Evolutionary conservation across 2,329 filamentous ascomycete species (phyloP).

Genomic region (Metarhizium album): DNA sequence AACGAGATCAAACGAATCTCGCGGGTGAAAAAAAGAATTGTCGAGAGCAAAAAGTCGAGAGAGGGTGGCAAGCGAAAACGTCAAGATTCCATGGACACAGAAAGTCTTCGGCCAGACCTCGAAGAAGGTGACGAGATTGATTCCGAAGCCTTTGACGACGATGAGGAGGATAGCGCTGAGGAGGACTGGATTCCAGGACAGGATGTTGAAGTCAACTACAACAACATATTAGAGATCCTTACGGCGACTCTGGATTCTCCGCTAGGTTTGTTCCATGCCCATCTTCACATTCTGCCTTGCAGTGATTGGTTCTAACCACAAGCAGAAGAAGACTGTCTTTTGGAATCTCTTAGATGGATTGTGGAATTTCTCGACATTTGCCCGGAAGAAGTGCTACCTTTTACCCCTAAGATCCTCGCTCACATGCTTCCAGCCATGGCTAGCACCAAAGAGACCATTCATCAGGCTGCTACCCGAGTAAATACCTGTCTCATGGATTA

Average conservation of each 20-base stretch:
- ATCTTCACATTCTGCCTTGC: conserved; percentile 8
- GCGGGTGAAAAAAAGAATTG: conserved; percentile 81
- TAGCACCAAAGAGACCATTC: conserved; percentile 79
- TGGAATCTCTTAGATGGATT: conserved; percentile 90
- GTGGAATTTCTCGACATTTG: conserved; percentile 95
- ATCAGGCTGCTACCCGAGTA: conserved; percentile 77
- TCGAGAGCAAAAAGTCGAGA: conserved; percentile 67
- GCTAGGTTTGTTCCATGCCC: conserved; percentile 42
- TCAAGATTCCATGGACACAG: conserved; percentile 58
- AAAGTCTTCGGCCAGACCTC: conserved; percentile 44
- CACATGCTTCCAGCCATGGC: conserved; percentile 92
- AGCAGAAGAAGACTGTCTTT: conserved; percentile 76
- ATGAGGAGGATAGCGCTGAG: conserved; percentile 54
- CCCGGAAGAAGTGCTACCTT: conserved; percentile 88
- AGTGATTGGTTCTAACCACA: conserved; percentile 3
- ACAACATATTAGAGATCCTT: conserved; percentile 82
- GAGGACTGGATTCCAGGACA: conserved; percentile 97
- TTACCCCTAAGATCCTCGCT: conserved; percentile 83
- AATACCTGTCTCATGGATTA: conserved; percentile 90
- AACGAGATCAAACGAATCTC: conserved; percentile 92
- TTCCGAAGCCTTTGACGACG: conserved; percentile 46
- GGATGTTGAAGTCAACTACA: conserved; percentile 89
- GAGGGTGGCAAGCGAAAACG: conserved; percentile 59
- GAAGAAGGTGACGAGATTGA: conserved; percentile 52
- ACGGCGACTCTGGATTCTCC: conserved; percentile 81